phyloP scores from a whole-genome alignment of 768 basidiomycete genomes.

The Megacollybia marginata region DNA sequence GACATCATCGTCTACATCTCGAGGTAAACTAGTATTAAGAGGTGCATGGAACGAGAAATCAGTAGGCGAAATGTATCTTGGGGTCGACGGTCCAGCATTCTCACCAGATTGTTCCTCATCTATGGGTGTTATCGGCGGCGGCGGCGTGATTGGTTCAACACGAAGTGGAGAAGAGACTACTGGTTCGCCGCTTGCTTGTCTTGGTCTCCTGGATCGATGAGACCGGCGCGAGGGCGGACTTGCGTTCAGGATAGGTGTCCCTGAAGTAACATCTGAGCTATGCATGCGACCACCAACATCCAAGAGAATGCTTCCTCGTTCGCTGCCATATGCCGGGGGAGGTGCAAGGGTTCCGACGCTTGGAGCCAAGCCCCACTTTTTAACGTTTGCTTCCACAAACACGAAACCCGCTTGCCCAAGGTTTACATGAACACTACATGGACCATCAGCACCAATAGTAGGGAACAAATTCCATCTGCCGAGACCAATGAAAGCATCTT shows the following conservation, averaged over 20 bases:
- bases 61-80: conserved; percentile 53
- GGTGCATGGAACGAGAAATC: conserved; percentile 56
- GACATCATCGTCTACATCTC: conserved; percentile 18
- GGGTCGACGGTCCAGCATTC: conserved; percentile 42
- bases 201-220: conserved; percentile 56
- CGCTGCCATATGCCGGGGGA: conserved; percentile 96
- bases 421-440: conserved; percentile 95
- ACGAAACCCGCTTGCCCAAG: conserved; percentile 98
- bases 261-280: conserved; percentile 29
- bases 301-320: conserved; percentile 90
- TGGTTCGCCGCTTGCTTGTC: conserved; percentile 31
- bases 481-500: conserved; percentile 91
- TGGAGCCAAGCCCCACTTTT: conserved; percentile 98
- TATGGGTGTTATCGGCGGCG: conserved; percentile 73
- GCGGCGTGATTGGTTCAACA: conserved; percentile 40
- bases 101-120: conserved; percentile 44
- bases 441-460: conserved; percentile 92
- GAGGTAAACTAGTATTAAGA: conserved; percentile 34
- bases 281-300: conserved; percentile 72
- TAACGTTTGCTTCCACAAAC: conserved; percentile 99
- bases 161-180: conserved; percentile 63
- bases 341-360: conserved; percentile 96
- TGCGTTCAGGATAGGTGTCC: conserved; percentile 40
- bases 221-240: conserved; percentile 38
- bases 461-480: conserved; percentile 93